Base-by-base conservation (phyloP, 2,329 filamentous ascomycete species). In the Parafenestella ontariensis region DNA sequence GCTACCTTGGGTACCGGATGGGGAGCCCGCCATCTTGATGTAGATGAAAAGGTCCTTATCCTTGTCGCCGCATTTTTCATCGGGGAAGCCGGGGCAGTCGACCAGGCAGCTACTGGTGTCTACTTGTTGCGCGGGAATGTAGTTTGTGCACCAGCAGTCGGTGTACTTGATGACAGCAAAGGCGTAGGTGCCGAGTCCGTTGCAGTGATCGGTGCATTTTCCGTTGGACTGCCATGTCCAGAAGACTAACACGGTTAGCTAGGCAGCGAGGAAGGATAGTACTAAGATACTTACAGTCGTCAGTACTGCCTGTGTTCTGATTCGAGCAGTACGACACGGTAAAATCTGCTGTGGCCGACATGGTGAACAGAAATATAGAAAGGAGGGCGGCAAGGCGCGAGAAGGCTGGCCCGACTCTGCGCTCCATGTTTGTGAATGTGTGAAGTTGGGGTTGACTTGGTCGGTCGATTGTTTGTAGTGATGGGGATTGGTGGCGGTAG, bases 141-240 rank as follows among this genome's bases (percentile, higher is more conserved):
- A 87, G 70, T 92, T 83, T 33, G 88, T 88, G 72, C 90, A 94
- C 89, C 89, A 94, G 71, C 90, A 94, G 46, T 81, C 74, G 28
- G 85, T 78, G 15, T 76, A 81, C 64, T 91, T 83, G 1, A 92
- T 78, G 43, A 94, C 79, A 60, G 88, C 89, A 58, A 88, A 90
- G 34, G 89, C 89, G 60, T 81, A 89, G 26, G 54, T 58, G 45
- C 58, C 66, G 15, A 79, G 62, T 18, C 70, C 66, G 23, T 74
- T 65, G 75, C 90, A 94, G 44, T 81, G 81, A 44, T 84, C 77
- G 45, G 80, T 76, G 70, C 90, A 94, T 11, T 87, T 81, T 26
- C 89, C 89, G 63, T 91, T 87, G 18, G 89, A 89, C 71, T 92
- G 88, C 49, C 68, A 71, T 54, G 49, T 72, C 74, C 76, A 64